Conservation (phyloP, 176 grass and related monocot species). For the Juncus inflexus region DNA sequence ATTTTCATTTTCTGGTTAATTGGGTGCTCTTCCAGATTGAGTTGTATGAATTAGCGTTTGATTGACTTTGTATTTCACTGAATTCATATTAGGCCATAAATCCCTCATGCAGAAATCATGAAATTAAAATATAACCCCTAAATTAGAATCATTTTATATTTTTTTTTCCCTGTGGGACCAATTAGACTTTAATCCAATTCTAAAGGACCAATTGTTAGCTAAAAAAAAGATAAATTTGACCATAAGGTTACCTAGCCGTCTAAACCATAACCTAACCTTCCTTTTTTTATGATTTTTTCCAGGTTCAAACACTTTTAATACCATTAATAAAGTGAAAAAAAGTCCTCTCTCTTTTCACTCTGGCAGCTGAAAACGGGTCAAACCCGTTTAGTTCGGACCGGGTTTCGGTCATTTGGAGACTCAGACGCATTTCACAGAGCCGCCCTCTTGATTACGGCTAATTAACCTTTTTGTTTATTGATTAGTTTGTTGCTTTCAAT, state of each 20-base stretch:
- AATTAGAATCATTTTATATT: not conserved
- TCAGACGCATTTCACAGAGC: slow-evolving; percentile 53
- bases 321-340: slow-evolving; percentile 12
- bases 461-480: slow-evolving; percentile 15
- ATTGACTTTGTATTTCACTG: not conserved
- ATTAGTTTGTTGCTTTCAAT: slow-evolving; percentile 20
- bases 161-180: not conserved
- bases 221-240: not conserved
- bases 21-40: not conserved
- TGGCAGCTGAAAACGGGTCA: slow-evolving; percentile 34
- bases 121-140: slow-evolving; percentile 1
- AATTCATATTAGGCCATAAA: not conserved
- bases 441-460: slow-evolving; percentile 77
- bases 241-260: too few species aligned
- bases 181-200: too few species aligned
- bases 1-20: not conserved
- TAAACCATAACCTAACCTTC: not conserved
- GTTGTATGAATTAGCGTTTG: not conserved
- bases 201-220: too few species aligned
- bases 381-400: slow-evolving; percentile 29
- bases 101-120: not conserved
- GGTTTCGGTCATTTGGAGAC: slow-evolving; percentile 42
- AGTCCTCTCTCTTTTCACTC: slow-evolving; percentile 36
- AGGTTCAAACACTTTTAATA: slow-evolving; percentile 18
- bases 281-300: slow-evolving; percentile 16